Evolutionary conservation across 805 yeast species (phyloP).

Genomic region (Candida ipomoeae): DNA sequence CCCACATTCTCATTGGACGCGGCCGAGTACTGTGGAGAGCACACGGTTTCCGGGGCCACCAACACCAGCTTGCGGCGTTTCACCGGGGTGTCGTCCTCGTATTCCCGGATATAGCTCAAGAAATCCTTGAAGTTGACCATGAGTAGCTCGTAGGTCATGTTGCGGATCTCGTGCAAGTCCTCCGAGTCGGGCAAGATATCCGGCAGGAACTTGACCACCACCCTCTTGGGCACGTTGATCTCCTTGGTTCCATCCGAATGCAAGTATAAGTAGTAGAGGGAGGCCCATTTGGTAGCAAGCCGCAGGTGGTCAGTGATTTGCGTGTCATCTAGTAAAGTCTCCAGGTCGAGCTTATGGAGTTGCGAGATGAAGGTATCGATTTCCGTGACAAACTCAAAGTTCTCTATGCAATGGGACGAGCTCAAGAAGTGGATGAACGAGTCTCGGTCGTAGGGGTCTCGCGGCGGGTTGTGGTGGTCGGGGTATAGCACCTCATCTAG

Average conservation of each 20-base stretch:
- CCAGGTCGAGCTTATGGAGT: constrained; percentile 7
- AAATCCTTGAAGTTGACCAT: constrained; percentile 33
- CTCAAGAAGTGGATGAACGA: constrained; percentile 26
- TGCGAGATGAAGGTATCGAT: constrained; percentile 17
- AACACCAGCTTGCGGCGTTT: constrained; percentile 20
- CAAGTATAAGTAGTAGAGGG: constrained; percentile 25
- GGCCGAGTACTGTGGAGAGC: constrained; percentile 1
- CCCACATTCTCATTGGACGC: background rate
- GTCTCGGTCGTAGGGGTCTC: constrained; percentile 17
- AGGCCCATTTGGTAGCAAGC: constrained; percentile 22
- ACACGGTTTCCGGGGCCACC: background rate
- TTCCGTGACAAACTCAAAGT: constrained; percentile 30
- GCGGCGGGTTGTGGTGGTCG: constrained; percentile 5
- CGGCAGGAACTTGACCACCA: constrained; percentile 20
- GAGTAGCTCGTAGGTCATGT: constrained; percentile 27
- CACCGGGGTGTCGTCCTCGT: constrained; percentile 1
- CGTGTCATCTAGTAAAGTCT: constrained; percentile 10
- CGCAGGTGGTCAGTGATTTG: constrained; percentile 7
- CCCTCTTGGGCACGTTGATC: constrained; percentile 29
- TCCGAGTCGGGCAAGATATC: constrained; percentile 19
- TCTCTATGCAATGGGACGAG: constrained; percentile 34
- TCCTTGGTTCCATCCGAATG: constrained; percentile 29
- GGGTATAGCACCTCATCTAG: constrained; percentile 19
- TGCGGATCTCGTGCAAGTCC: constrained; percentile 16
- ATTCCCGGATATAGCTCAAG: constrained; percentile 18